These are phyloP conservation scores for Blastobotrys parvus DNA, from an alignment of 805 yeast species.

Conservation along the genomic window DNA sequence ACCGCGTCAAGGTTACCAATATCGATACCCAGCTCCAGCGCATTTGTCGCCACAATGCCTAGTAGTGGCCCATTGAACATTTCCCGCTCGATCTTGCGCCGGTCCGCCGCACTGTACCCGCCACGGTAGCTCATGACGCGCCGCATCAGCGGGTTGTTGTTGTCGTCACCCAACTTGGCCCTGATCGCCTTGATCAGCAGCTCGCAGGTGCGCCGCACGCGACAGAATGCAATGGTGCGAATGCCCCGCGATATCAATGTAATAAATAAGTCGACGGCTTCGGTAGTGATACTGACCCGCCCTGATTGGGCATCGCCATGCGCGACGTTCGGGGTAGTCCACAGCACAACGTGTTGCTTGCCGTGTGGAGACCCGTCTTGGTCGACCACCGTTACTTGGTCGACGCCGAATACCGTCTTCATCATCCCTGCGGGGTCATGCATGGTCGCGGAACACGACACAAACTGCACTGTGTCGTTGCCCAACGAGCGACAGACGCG, in stretches of 20 bases:
- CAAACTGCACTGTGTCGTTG: slow-evolving; percentile 49
- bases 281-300: slow-evolving; percentile 62
- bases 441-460: slow-evolving; percentile 93
- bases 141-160: slow-evolving; percentile 14
- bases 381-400: slow-evolving; percentile 34
- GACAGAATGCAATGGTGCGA: slow-evolving; percentile 84
- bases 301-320: slow-evolving; percentile 49
- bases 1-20: slow-evolving; percentile 91
- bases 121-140: slow-evolving; percentile 87
- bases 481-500: slow-evolving; percentile 52
- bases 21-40: slow-evolving; percentile 92
- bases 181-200: slow-evolving; percentile 77
- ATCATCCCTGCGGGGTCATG: slow-evolving; percentile 66
- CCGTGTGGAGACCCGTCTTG: slow-evolving; percentile 91
- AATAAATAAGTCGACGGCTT: slow-evolving; percentile 67
- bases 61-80: slow-evolving; percentile 82
- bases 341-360: slow-evolving; percentile 60
- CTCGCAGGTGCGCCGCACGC: slow-evolving; percentile 80
- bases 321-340: slow-evolving; percentile 76
- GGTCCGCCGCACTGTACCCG: slow-evolving; percentile 80
- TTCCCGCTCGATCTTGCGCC: slow-evolving; percentile 78
- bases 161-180: slow-evolving; percentile 32
- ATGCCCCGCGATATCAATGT: slow-evolving; percentile 55
- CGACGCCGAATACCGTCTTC: slow-evolving; percentile 62
- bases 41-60: slow-evolving; percentile 91